Percentiles rank a stretch among this genome's conserved stretches.
Evolutionary conservation across 192 early-diverging fungal genomes (phyloP).

Genomic region (Podila horticola): DNA sequence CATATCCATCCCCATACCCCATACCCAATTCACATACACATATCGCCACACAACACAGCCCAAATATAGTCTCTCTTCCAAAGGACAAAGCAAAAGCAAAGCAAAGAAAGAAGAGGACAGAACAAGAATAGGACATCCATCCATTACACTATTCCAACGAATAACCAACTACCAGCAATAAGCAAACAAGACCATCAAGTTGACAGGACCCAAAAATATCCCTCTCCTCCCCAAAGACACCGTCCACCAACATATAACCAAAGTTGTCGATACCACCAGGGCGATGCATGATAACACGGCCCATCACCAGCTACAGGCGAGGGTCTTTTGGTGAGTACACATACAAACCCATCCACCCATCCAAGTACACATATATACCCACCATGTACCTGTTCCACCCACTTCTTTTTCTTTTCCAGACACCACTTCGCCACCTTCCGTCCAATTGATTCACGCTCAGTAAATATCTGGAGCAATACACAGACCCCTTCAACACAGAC

Average conservation of each 20-base stretch:
- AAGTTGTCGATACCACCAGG: constrained; percentile 13
- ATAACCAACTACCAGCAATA: not conserved
- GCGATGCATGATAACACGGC: constrained; percentile 48
- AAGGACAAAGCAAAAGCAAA: too few relatives aligned
- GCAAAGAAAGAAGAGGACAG: too few relatives aligned
- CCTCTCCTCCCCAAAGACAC: not conserved
- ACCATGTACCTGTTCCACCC: not conserved
- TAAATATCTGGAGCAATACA: too few relatives aligned
- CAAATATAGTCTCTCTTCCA: not conserved
- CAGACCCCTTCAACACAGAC: too few relatives aligned
- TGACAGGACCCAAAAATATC: too few relatives aligned
- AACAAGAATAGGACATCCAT: too few relatives aligned
- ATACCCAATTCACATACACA: not conserved
- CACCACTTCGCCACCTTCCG: too few relatives aligned
- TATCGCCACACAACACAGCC: not conserved
- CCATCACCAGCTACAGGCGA: constrained; percentile 39
- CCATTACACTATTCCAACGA: not conserved
- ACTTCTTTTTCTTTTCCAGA: too few relatives aligned
- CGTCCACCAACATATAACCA: too few relatives aligned
- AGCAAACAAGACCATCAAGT: too few relatives aligned
- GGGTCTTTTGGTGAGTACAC: constrained; percentile 41
- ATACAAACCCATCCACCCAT: not conserved
- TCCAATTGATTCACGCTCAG: too few relatives aligned
- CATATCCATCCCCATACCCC: not conserved
- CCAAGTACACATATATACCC: not conserved